Base-by-base conservation (phyloP, 2,329 filamentous ascomycete genomes). In the Phaeosphaeria sp. region DNA sequence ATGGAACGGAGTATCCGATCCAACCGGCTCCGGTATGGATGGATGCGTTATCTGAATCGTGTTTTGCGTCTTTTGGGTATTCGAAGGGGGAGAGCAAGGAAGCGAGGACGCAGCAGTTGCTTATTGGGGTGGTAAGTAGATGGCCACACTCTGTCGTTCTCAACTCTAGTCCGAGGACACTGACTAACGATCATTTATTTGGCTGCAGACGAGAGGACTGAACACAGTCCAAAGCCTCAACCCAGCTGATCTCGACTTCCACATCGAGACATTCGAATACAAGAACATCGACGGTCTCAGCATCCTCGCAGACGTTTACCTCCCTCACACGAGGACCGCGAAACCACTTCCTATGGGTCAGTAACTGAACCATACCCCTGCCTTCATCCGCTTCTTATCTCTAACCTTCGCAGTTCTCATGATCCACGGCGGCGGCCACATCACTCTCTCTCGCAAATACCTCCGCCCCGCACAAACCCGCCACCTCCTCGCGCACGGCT, bases 371-470 rank as follows among this genome's bases (percentile, higher is more conserved):
- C 48, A 30, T 40, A 0, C n/a, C 24, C 43, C 33, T 20, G 13
- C 18, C 15, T 9, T 43, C 6, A 3, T 49, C 7, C 18, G 58
- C 51, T 22, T 51, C 49, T 27, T 59, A 56, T 20, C 17, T 11
- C 49, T 59, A 52, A 57, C 49, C 18, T 36, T 21, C 11, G 2
- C 53, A 79, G 79, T 77, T 15, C 58, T 82, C 1, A 80, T 82
- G 77, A 77, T 82, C 17, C 80, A 83, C 53, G 80, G 80, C 2
- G 81, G 80, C 18, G 75, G 80, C 6, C 74, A 81, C 55, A 61
- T 82, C 5, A 75, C 76, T 30, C 69, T 80, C 8, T 77, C 75
- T 0, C 71, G 79, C 7, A 74, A 75, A 43, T 78, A 75, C 6
- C 62, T 82, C 5, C 67, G 76, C 1, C 71, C 74, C 1, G 48